Percentiles rank a stretch among this genome's conserved stretches.
Evolutionary conservation across 1,284 basidiomycete genomes (phyloP).

Genomic region (Naganishia cerealis): DNA sequence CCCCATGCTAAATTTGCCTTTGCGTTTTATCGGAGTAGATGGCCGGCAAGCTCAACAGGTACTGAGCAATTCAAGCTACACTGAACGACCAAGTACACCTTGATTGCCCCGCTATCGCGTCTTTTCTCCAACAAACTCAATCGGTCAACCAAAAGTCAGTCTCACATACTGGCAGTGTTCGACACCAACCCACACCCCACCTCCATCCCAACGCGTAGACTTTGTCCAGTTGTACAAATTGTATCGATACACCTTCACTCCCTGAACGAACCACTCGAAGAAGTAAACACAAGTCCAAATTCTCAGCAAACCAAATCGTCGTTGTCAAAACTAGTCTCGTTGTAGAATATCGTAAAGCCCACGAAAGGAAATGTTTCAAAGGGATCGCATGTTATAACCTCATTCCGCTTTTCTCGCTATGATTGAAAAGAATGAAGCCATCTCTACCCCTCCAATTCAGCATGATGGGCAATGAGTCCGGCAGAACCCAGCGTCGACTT

Average conservation of each 20-base stretch:
- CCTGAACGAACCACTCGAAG: neutral
- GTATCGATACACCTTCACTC: constrained; percentile 7
- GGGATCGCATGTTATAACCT: neutral
- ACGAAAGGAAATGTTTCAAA: neutral
- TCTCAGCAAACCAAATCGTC: neutral
- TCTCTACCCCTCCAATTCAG: too few relatives aligned
- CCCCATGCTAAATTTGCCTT: neutral
- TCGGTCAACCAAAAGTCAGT: constrained; percentile 20
- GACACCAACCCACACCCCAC: constrained; percentile 2
- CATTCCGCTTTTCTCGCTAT: neutral
- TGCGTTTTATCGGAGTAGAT: constrained; percentile 10
- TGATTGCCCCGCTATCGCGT: constrained; percentile 23
- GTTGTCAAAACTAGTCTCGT: constrained; percentile 16
- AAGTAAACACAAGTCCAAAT: neutral
- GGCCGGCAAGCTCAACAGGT: constrained; percentile 33
- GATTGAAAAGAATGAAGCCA: too few relatives aligned
- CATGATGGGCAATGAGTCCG: too few relatives aligned
- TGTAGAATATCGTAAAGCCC: neutral
- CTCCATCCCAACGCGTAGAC: neutral
- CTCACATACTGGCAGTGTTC: neutral
- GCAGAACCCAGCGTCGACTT: too few relatives aligned
- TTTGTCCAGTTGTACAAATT: neutral
- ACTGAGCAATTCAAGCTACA: constrained; percentile 19
- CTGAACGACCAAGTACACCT: constrained; percentile 10
- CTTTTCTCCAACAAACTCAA: neutral